These are phyloP conservation scores for Talaromyces thailandensis DNA, from an alignment of 495 filamentous ascomycete species.

Conservation along the genomic window DNA sequence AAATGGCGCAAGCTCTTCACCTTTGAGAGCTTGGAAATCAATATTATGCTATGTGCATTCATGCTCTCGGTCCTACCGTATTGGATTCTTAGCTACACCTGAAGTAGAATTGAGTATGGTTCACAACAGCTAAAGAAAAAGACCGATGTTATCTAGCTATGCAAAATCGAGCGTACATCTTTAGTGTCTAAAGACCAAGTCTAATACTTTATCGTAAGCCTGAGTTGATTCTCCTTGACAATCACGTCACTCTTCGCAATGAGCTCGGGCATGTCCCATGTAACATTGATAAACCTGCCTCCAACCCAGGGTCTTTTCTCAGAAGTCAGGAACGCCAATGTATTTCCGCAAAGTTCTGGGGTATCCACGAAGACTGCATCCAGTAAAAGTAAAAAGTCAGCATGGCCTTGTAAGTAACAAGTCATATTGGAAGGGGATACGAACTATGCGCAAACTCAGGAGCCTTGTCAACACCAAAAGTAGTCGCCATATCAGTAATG, in stretches of 20 bases:
- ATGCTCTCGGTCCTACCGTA: too few species aligned
- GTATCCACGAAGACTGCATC: conserved; percentile 16
- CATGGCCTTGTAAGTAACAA: not conserved
- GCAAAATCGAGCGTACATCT: too few species aligned
- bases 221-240: conserved; percentile 27
- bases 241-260: conserved; percentile 32
- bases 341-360: conserved; percentile 26
- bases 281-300: conserved; percentile 25
- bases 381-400: not conserved
- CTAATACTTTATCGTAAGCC: conserved; percentile 6
- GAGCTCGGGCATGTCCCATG: conserved; percentile 40
- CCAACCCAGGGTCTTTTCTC: conserved; percentile 29
- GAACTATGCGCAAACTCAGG: not conserved
- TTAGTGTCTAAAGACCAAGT: too few species aligned
- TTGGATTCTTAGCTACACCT: too few species aligned
- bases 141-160: too few species aligned
- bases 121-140: too few species aligned
- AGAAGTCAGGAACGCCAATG: conserved; percentile 21
- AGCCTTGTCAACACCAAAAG: not conserved
- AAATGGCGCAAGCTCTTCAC: too few species aligned
- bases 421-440: not conserved
- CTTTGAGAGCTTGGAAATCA: too few species aligned
- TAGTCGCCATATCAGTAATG: conserved; percentile 23
- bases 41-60: too few species aligned
- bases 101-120: too few species aligned